phyloP scores from a whole-genome alignment of 2,329 filamentous ascomycete species.

The Trichoderma pleuroti region DNA sequence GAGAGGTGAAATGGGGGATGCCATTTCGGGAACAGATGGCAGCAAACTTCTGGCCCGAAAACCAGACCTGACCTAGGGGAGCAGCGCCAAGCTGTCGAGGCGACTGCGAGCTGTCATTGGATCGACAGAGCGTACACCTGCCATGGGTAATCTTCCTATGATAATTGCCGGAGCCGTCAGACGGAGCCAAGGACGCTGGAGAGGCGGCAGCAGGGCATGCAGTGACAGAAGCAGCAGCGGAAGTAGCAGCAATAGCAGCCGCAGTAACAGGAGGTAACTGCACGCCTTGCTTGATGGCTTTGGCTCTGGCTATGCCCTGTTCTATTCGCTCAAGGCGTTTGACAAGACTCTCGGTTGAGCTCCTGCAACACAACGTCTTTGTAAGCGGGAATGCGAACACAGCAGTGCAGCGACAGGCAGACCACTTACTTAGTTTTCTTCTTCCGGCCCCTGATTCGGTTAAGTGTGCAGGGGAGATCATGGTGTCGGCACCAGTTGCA shows the following conservation, averaged over 20 bases:
- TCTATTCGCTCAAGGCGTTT: slow-evolving; percentile 41
- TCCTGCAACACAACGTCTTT: slow-evolving; percentile 15
- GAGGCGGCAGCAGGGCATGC: neutral
- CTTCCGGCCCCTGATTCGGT: slow-evolving; percentile 22
- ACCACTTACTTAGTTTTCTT: slow-evolving; percentile 20
- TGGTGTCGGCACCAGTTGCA: slow-evolving; percentile 52
- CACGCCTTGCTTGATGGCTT: neutral
- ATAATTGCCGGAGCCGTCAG: neutral
- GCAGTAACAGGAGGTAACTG: neutral
- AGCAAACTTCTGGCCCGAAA: slow-evolving; percentile 46
- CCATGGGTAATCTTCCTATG: neutral
- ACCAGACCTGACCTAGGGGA: slow-evolving; percentile 40
- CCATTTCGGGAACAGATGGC: slow-evolving; percentile 46
- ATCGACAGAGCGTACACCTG: neutral
- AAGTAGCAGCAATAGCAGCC: neutral
- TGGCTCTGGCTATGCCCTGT: slow-evolving; percentile 30
- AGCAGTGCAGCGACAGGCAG: neutral
- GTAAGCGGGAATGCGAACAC: neutral
- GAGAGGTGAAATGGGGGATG: slow-evolving; percentile 46
- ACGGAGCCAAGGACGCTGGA: slow-evolving; percentile 12
- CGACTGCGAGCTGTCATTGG: neutral
- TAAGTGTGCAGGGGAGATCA: slow-evolving; percentile 44
- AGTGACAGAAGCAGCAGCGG: neutral
- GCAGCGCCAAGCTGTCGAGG: slow-evolving; percentile 3
- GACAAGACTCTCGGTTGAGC: slow-evolving; percentile 29